phyloP scores from a whole-genome alignment of 169 alveolate species.

The Cryptosporidium meleagridis region DNA sequence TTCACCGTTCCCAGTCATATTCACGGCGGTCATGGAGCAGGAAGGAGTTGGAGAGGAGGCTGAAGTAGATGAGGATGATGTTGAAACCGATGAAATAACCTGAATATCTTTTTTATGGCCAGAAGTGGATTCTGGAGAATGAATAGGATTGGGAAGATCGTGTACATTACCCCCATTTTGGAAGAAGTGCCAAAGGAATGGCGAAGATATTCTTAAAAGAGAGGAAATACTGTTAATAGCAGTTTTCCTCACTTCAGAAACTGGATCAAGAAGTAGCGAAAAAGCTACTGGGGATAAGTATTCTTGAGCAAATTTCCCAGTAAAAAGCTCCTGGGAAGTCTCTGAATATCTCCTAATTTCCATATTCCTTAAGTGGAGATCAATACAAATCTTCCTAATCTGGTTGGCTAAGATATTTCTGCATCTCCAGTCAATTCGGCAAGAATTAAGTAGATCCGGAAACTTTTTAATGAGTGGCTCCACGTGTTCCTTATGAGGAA shows the following conservation, averaged over 20 bases:
- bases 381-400: constrained; percentile 54
- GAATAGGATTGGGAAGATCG: constrained; percentile 46
- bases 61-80: constrained; percentile 1
- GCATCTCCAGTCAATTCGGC: constrained; percentile 70
- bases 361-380: constrained; percentile 23
- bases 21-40: background rate
- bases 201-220: constrained; percentile 65
- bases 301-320: constrained; percentile 53
- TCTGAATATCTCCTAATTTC: constrained; percentile 6
- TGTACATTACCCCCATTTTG: constrained; percentile 68
- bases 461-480: constrained; percentile 30
- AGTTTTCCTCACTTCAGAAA: constrained; percentile 42
- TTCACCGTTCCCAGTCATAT: background rate
- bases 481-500: constrained; percentile 25
- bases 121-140: background rate
- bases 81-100: background rate
- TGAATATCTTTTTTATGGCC: background rate
- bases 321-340: background rate
- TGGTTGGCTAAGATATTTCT: constrained; percentile 61
- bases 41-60: background rate
- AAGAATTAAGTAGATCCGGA: constrained; percentile 32
- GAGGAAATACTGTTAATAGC: constrained; percentile 63
- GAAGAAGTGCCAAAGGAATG: constrained; percentile 61
- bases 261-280: constrained; percentile 57
- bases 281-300: constrained; percentile 70